Percentiles rank a stretch among this genome's conserved stretches.
Conservation (phyloP, 306 rosid genomes). For the Trifolium subterraneum region DNA sequence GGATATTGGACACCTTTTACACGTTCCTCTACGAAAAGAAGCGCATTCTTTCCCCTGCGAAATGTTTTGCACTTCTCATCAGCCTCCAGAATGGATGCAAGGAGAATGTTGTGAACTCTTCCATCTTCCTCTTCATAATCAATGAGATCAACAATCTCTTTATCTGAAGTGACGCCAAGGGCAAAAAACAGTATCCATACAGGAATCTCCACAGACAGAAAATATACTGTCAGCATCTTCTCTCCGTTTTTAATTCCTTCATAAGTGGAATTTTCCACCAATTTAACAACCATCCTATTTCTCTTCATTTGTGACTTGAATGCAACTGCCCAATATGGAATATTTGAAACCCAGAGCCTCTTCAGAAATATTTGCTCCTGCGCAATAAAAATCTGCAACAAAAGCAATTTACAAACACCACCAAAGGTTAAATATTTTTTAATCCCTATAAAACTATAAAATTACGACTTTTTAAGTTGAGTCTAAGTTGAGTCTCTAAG, state of each 20-base stretch:
- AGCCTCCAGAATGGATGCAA: conserved; percentile 77
- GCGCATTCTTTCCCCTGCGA: conserved; percentile 58
- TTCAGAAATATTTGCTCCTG: conserved; percentile 80
- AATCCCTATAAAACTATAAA: too few species aligned
- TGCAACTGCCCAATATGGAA: conserved; percentile 68
- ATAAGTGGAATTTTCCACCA: conserved; percentile 53
- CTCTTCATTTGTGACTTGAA: conserved; percentile 77
- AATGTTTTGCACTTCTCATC: conserved; percentile 59
- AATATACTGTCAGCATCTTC: conserved; percentile 70
- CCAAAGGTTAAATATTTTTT: too few species aligned
- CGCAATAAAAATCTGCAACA: conserved; percentile 85
- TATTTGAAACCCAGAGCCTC: conserved; percentile 75
- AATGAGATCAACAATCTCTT: conserved; percentile 73
- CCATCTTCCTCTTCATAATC: conserved; percentile 65
- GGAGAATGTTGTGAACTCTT: conserved; percentile 61
- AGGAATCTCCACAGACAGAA: conserved; percentile 79
- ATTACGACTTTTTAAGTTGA: neutral
- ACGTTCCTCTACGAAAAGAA: conserved; percentile 46
- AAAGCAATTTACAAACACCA: conserved; percentile 4
- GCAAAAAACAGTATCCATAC: conserved; percentile 86
- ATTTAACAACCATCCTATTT: conserved; percentile 69
- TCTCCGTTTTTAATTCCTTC: conserved; percentile 73
- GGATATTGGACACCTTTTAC: conserved; percentile 71
- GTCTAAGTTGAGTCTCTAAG: neutral
- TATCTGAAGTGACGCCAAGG: conserved; percentile 82